Percentiles rank a stretch among this genome's conserved stretches.
These are phyloP conservation scores for Epichloe coenophiala DNA, from an alignment of 2,329 filamentous ascomycete species.

Conservation along the genomic window DNA sequence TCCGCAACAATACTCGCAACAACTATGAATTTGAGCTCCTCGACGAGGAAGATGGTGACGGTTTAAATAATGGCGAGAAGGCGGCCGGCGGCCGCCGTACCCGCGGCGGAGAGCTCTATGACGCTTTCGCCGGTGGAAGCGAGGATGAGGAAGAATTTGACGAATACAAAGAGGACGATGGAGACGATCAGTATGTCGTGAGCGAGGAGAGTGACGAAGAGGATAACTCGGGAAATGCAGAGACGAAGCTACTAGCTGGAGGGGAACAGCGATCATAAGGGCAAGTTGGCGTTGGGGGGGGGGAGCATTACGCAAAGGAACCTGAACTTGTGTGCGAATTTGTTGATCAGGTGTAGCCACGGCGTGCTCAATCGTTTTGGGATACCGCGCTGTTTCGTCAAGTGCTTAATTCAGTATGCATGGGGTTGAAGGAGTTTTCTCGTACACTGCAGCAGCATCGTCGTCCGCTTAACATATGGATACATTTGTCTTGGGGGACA, in stretches of 20 bases:
- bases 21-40: conserved; percentile 93
- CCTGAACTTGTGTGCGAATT: too few relatives aligned
- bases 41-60: conserved; percentile 62
- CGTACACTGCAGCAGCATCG: background rate
- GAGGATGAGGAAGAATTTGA: conserved; percentile 44
- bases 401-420: background rate
- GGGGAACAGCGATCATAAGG: conserved; percentile 5
- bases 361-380: background rate
- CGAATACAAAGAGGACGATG: conserved; percentile 22
- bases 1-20: conserved; percentile 61
- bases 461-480: background rate
- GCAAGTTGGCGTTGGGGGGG: background rate
- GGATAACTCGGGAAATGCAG: conserved; percentile 15
- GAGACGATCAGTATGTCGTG: conserved; percentile 33
- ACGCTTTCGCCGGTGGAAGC: conserved; percentile 85
- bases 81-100: conserved; percentile 33
- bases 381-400: background rate
- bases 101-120: conserved; percentile 82
- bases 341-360: background rate
- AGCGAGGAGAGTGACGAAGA: conserved; percentile 33
- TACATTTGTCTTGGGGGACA: background rate
- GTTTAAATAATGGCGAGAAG: conserved; percentile 35
- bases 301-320: background rate
- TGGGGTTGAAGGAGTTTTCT: background rate
- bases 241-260: conserved; percentile 12